Conservation (phyloP, 805 yeast species). For the Yamadazyma akitaensis region DNA sequence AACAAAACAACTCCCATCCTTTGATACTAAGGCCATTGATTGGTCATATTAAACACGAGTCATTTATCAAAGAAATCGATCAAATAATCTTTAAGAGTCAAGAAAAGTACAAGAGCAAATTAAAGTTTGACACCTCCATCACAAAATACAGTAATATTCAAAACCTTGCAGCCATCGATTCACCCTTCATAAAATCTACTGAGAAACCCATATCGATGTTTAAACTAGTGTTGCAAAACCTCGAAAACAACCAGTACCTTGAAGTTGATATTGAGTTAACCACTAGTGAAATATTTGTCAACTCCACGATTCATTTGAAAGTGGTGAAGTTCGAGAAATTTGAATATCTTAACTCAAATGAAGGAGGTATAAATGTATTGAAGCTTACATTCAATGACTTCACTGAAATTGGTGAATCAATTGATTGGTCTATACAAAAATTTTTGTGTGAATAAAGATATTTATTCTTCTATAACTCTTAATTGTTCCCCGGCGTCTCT, state of each 20-base stretch:
- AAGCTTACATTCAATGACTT: slow-evolving; percentile 49
- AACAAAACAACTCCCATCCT: slow-evolving; percentile 41
- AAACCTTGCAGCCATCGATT: slow-evolving; percentile 12
- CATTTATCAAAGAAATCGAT: slow-evolving; percentile 27
- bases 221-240: slow-evolving; percentile 21
- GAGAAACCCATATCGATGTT: slow-evolving; percentile 35
- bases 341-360: slow-evolving; percentile 25
- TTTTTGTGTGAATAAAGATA: slow-evolving; percentile 15
- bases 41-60: slow-evolving; percentile 57
- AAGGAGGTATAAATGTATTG: slow-evolving; percentile 37
- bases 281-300: slow-evolving; percentile 40
- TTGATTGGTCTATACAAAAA: slow-evolving; percentile 49
- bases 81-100: slow-evolving; percentile 26
- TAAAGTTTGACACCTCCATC: slow-evolving; percentile 8
- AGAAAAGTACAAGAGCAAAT: slow-evolving; percentile 12
- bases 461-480: slow-evolving; percentile 25
- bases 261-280: slow-evolving; percentile 30
- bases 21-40: slow-evolving; percentile 54
- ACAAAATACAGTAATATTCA: slow-evolving; percentile 27
- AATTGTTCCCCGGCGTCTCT: slow-evolving; percentile 29
- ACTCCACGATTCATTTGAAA: slow-evolving; percentile 33
- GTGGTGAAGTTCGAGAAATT: slow-evolving; percentile 27
- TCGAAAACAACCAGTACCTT: slow-evolving; percentile 17
- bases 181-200: slow-evolving; percentile 39
- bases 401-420: slow-evolving; percentile 51